Evolutionary conservation across 2,329 filamentous ascomycete genomes (phyloP), one percentile per base, ranked within the genome.

Genomic region (Madurella mycetomatis): DNA sequence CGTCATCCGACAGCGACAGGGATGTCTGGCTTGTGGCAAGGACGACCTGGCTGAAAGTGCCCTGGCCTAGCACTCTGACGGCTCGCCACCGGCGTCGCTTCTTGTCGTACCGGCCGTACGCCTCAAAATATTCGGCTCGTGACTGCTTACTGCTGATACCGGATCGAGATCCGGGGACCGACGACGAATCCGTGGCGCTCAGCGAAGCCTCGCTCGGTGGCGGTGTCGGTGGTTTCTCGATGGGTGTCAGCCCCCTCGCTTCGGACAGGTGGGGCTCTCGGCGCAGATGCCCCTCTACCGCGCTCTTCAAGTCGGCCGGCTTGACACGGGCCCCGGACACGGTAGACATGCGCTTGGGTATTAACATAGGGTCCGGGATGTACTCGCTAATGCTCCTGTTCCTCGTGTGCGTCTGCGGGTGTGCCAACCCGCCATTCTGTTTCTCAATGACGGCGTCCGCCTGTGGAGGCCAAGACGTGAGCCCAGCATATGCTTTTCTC

Each of bases 1-100:
- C 72, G 30, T 76, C 73, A 39, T 79, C 76, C 0, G 79, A 76
- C 9, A 76, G 68, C 0, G 59, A 53, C 1, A 59, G 45, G 11
- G 75, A 71, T 41, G 83, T 80, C 66, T 95, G 84, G 64, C 88
- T 90, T 11, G 92, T 95, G 4, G 92, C 94, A 41, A 99, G 77
- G 73, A 95, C 87, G 17, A 99, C 94, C 65, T 89, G 89, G 69
- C 92, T 96, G 70, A 99, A 99, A 0, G 94, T 96, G 39, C 94
- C 94, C 64, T 96, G 90, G 5, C 94, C 94, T 5, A 99, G 80
- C 60, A 86, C 76, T 55, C 88, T 86, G 40, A 99, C 73, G 12
- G 87, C 87, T 61, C 88, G 83, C 84, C 94, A 99, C 60, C 83
- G 79, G 53, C 87, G 83, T 17, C 83, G 78, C 68, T 92, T 91